Evolutionary conservation across 306 rosid genomes (phyloP).

Genomic region (Pterocarpus santalinus): DNA sequence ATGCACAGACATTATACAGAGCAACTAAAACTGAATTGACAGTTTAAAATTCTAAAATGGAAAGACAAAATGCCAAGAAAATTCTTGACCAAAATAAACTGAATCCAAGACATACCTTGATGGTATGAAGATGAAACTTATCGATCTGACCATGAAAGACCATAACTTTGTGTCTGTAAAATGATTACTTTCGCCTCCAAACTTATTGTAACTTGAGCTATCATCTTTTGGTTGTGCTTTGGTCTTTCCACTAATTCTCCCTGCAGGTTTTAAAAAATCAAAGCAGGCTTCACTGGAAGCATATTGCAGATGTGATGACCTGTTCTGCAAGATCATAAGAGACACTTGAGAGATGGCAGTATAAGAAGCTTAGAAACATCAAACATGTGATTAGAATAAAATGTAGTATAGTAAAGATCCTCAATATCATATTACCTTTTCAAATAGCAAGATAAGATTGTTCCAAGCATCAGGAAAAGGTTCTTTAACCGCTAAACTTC

Average conservation of each 20-base stretch:
- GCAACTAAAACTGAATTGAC: neutral
- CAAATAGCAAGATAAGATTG: constrained; percentile 82
- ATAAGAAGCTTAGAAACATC: constrained; percentile 31
- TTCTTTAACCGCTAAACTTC: constrained; percentile 89
- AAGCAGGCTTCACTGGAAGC: constrained; percentile 52
- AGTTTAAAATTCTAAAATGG: neutral
- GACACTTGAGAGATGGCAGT: constrained; percentile 48
- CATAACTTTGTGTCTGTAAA: constrained; percentile 59
- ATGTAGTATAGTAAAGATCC: constrained; percentile 12
- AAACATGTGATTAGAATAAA: constrained; percentile 8
- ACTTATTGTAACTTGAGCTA: constrained; percentile 36
- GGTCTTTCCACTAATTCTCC: constrained; percentile 45
- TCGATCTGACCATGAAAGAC: constrained; percentile 73
- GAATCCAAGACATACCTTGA: constrained; percentile 71
- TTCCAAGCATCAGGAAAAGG: constrained; percentile 97
- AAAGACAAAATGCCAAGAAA: constrained; percentile 15
- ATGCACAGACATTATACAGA: neutral
- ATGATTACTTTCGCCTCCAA: constrained; percentile 48
- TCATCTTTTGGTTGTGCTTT: constrained; percentile 47
- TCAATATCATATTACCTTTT: constrained; percentile 67
- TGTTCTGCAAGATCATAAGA: constrained; percentile 76
- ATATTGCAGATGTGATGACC: constrained; percentile 62
- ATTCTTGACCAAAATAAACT: constrained; percentile 1
- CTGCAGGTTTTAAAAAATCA: constrained; percentile 60
- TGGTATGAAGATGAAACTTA: constrained; percentile 78